Base-by-base conservation (phyloP, 2,329 filamentous ascomycete genomes). In the Diaporthe capsici region DNA sequence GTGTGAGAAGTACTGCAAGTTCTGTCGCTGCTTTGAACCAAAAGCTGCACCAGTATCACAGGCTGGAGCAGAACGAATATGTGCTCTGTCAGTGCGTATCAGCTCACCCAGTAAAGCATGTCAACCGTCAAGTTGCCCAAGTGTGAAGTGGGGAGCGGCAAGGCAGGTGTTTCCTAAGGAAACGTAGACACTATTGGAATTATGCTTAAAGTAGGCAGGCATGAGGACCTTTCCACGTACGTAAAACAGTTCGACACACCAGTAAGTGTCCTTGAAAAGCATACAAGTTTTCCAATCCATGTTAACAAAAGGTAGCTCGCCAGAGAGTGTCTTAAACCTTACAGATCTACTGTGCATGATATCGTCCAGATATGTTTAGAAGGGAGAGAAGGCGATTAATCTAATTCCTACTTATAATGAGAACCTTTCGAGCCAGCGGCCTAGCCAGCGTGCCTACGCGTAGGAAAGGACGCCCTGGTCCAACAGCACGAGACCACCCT, bases 401-500 rank as follows among this genome's bases (percentile, higher is more conserved):
- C 34, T 5, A 20, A 20, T 57, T 57, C 6, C 28, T 20, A 2
- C 25, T 20, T 1, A 20, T 20, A 31, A 34, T 20, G 53, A 57
- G 17, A 12, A n/a, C 31, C 31, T 31, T 31, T 31, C 31, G 31
- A 39, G 31, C 22, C 17, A 8, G 15, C n/a, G 2, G 5, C 28
- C 28, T 9, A 34, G 15, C 28, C 28, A 47, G 25, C 10, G 10
- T 22, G 7, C 12, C 42, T 51, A 72, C 2, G 55, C 17, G 22
- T 72, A 72, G 12, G 57, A 72, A 4, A 72, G 57, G 7, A 63
- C 60, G 7, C 71, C 71, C 57, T 72, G 57, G 2, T 39, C 53
- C 9, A 63, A 42, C 15, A 89, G 80, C 10, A 87, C 83, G 0
- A 92, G 78, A 0, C 86, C 89, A 34, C 81, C 80, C 81, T 84